A percentile compares a stretch with the other conserved stretches of the same genome.
Evolutionary conservation across 148 eudicot species (phyloP).

Genomic region (Fagopyrum homotropicum): DNA sequence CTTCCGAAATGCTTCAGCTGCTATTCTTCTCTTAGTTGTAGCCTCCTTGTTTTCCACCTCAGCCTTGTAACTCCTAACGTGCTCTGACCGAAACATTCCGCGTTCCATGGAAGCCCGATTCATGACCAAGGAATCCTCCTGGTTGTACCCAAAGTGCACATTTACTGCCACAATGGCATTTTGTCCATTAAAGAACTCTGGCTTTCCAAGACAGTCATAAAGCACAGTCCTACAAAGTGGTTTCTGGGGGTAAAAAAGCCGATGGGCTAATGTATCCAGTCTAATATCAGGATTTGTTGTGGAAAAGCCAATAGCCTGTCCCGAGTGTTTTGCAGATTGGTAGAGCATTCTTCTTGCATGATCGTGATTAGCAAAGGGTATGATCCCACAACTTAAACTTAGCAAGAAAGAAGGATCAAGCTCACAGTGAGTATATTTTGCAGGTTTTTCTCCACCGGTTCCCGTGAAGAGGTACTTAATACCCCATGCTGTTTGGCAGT

Average conservation of each 20-base stretch:
- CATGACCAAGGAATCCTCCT: conserved; percentile 96
- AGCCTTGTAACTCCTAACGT: conserved; percentile 77
- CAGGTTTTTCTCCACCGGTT: conserved; percentile 29
- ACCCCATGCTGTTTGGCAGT: conserved; percentile 88
- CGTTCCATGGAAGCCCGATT: conserved; percentile 91
- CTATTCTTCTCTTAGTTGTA: conserved; percentile 38
- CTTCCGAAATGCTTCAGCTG: conserved; percentile 68
- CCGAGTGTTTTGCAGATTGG: conserved; percentile 89
- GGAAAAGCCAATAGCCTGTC: conserved; percentile 83
- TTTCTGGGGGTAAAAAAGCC: conserved; percentile 80
- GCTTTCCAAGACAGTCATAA: conserved; percentile 75
- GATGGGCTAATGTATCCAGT: conserved; percentile 75
- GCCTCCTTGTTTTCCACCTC: conserved; percentile 74
- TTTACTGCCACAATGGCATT: conserved; percentile 96
- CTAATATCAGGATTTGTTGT: conserved; percentile 74
- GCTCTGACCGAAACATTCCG: conserved; percentile 92
- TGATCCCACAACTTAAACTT: conserved; percentile 80
- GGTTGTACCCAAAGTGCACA: conserved; percentile 89
- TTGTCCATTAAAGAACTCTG: conserved; percentile 83
- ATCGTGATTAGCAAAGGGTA: conserved; percentile 90
- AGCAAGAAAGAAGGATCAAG: conserved; percentile 80
- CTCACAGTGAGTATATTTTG: conserved; percentile 81
- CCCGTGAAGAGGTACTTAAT: conserved; percentile 53
- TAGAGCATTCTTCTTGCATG: conserved; percentile 90
- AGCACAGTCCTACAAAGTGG: conserved; percentile 70